phyloP scores from a whole-genome alignment of 2,329 filamentous ascomycete species.

The Akanthomyces dipterigenus region DNA sequence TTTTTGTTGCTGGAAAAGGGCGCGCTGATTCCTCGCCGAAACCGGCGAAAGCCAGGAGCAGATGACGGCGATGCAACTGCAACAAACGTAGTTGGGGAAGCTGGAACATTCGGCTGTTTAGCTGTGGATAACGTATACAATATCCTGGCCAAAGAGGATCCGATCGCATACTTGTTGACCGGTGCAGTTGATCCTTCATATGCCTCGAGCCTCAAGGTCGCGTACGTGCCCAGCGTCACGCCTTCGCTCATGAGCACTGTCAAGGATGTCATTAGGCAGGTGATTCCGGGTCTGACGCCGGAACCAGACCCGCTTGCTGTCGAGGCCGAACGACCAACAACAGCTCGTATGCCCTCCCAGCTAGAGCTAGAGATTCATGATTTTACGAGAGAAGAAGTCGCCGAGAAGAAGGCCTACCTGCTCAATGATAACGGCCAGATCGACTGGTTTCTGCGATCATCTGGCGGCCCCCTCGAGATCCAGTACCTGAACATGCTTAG shows the following conservation, averaged over 20 bases:
- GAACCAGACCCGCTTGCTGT: conserved; percentile 23
- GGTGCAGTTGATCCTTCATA: conserved; percentile 80
- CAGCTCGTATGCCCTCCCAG: conserved; percentile 50
- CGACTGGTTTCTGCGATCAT: conserved; percentile 79
- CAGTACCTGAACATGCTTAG: conserved; percentile 97
- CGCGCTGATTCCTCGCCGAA: conserved; percentile 66
- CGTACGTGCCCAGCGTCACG: conserved; percentile 69
- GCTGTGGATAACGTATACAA: conserved; percentile 97
- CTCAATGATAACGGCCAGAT: conserved; percentile 97
- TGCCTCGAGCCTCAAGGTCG: conserved; percentile 66
- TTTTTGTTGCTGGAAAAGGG: conserved; percentile 80
- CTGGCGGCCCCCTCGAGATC: conserved; percentile 82
- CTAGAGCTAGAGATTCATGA: conserved; percentile 95
- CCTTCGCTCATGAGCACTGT: conserved; percentile 60
- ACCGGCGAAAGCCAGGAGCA: conserved; percentile 67
- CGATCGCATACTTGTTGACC: conserved; percentile 89
- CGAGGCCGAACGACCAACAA: conserved; percentile 29
- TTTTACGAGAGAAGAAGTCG: conserved; percentile 85
- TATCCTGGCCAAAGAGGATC: conserved; percentile 62
- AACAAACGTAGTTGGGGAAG: conserved; percentile 63
- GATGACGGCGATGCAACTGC: conserved; percentile 54
- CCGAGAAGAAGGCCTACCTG: conserved; percentile 78
- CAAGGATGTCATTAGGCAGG: conserved; percentile 53
- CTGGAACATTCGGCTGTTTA: conserved; percentile 78
- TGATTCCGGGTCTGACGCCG: conserved; percentile 48